Conservation (phyloP, 352 stramenopile genomes). For the Elongisporangium undulatum region DNA sequence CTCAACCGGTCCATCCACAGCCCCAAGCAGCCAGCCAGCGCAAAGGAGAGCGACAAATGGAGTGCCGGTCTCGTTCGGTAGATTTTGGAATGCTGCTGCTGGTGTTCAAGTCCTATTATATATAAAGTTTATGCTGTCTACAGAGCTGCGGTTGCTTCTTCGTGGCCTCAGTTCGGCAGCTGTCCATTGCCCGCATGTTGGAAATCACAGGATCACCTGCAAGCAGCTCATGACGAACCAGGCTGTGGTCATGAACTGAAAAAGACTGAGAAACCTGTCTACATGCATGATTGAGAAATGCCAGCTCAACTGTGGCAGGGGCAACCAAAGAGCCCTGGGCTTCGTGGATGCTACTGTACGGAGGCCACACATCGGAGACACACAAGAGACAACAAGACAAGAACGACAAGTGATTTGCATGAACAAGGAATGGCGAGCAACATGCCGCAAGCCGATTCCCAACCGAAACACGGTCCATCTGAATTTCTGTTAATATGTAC, state of each 20-base stretch:
- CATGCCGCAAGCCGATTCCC: not conserved
- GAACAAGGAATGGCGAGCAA: not conserved
- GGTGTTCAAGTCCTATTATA: not conserved
- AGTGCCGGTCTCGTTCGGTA: not conserved
- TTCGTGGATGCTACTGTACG: no score
- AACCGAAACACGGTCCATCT: not conserved
- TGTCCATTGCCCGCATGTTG: no score
- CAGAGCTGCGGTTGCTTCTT: constrained; percentile 4
- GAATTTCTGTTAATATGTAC: not conserved
- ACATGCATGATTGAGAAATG: no score
- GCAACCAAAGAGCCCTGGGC: no score
- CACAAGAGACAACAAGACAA: no score
- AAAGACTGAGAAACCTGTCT: no score
- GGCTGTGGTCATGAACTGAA: no score
- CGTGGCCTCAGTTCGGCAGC: no score
- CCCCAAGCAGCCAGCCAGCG: not conserved
- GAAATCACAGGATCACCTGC: no score
- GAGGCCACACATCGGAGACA: no score
- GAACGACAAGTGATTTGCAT: not conserved
- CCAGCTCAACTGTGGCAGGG: no score
- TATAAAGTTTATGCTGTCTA: not conserved
- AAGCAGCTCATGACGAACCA: no score
- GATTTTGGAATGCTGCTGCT: constrained; percentile 11
- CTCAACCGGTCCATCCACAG: not conserved
- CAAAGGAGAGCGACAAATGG: not conserved